Evolutionary conservation across 768 basidiomycete genomes (phyloP), one percentile per base, ranked within the genome.

Genomic region (Hygrophorus pudorinus): DNA sequence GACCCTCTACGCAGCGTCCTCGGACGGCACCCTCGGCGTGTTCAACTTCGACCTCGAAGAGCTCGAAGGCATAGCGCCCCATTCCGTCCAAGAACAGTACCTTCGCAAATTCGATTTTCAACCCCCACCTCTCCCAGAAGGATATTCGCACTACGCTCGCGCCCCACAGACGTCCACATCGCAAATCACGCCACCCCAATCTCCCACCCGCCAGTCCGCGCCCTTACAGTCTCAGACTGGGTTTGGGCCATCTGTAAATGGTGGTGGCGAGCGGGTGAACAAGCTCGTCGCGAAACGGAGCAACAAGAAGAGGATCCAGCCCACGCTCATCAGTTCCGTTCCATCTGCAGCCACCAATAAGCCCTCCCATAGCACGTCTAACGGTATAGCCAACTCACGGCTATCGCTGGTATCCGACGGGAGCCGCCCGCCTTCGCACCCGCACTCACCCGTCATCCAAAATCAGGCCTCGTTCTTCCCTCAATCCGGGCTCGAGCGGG

Each of bases 1-100:
- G 36, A 86, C 86, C 2, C 73, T 99, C 0, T 98, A 94, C 53
- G 92, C 91, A 0, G 90, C 87, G 48, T 96, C 93, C 1, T 94
- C 91, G 0, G 96, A 99, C 57, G 96, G 96, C 1, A 92, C 92
- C 0, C 79, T 98, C 44, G 89, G 81, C 1, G 89, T 83, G 1
- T 87, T 96, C 63, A 71, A 75, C 51, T 98, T 98, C 54, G 81
- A 85, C 33, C 57, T 76, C 1, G 76, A 79, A 27, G 89, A 90
- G 60, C 65, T 88, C 2, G 85, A 87, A 57, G 88, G 88, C 28
- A 82, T 90, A 30, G 81, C 85, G 2, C 77, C 82, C 3, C 73
- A 75, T 53, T 67, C 71, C 8, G 80, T 81, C 9, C 87, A 89
- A 58, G 77, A 78, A 53, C 75, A 84, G 52, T 91, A 91, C 58